Evolutionary conservation across 208 protist genomes (phyloP).

Genomic region (Leishmania tarentolae): DNA sequence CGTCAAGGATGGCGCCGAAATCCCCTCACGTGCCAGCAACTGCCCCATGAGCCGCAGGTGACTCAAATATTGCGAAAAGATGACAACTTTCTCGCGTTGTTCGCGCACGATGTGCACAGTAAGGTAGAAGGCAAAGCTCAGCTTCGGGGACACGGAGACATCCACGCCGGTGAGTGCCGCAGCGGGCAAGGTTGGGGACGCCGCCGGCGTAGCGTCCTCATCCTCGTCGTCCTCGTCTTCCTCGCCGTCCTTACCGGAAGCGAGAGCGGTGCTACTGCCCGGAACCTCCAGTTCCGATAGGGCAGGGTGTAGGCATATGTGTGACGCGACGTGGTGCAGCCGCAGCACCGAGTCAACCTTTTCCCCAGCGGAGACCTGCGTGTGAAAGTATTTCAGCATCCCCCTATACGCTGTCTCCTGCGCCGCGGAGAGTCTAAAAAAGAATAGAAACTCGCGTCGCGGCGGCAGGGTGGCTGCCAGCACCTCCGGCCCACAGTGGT

Average conservation of each 20-base stretch:
- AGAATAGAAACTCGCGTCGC: slow-evolving; percentile 69
- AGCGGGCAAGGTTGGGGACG: slow-evolving; percentile 6
- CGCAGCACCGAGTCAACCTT: slow-evolving; percentile 30
- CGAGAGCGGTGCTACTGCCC: neutral
- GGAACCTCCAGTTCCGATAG: slow-evolving; percentile 18
- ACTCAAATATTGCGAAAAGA: slow-evolving; percentile 79
- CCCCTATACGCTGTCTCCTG: slow-evolving; percentile 75
- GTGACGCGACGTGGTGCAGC: slow-evolving; percentile 73
- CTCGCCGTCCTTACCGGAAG: neutral
- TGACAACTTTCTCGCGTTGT: slow-evolving; percentile 68
- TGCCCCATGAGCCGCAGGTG: slow-evolving; percentile 56
- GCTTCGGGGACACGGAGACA: slow-evolving; percentile 65
- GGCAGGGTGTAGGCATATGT: slow-evolving; percentile 73
- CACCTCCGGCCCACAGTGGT: slow-evolving; percentile 79
- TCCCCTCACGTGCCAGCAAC: slow-evolving; percentile 37
- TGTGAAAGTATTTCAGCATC: slow-evolving; percentile 45
- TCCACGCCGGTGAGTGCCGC: slow-evolving; percentile 20
- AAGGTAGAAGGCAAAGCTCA: slow-evolving; percentile 60
- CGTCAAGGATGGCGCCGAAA: slow-evolving; percentile 40
- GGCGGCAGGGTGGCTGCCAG: slow-evolving; percentile 67
- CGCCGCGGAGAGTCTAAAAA: slow-evolving; percentile 54
- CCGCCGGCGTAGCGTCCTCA: slow-evolving; percentile 14
- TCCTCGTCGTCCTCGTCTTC: slow-evolving; percentile 20
- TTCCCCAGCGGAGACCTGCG: slow-evolving; percentile 15
- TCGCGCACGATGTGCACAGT: slow-evolving; percentile 51